Base-by-base conservation (phyloP, 495 filamentous ascomycete genomes). In the Bacidia rubella region DNA sequence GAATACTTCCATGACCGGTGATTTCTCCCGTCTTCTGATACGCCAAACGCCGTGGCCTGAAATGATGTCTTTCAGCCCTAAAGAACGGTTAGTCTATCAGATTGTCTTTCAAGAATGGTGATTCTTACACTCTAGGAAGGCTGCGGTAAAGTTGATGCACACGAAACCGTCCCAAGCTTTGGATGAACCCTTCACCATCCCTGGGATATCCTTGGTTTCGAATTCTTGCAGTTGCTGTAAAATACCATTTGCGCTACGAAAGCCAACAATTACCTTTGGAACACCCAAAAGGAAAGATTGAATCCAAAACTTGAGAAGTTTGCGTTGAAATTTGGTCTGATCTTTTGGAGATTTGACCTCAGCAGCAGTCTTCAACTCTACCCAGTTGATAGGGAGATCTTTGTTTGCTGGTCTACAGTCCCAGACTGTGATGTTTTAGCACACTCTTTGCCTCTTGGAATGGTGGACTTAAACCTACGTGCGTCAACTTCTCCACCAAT, bases 401-500 rank as follows among this genome's bases (percentile, higher is more conserved):
- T 74, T 75, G 26, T 76, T 68, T 0, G 60, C 65, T 0, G 88
- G 86, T 62, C 89, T 90, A 52, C 69, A 74, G 61, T 92, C 88
- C 87, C 88, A 90, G 17, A 94, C 85, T 86, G 53, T 1, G 49
- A 39, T 22, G 20, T 42, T 38, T 57, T 15, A 54, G 42, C 29
- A 39, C n/a, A 11, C 19, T 11, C 1, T 25, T n/a, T 25, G 11
- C 15, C 15, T 35, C 29, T 35, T 9, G 19, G 1, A 27, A 5
- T 23, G 5, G 38, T 21, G 20, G 12, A 47, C 20, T 47, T 22
- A 39, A 39, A 68, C 77, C 53, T 76, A 84, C 86, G 74, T 1
- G 86, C 87, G 68, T 99, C 92, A 10, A 99, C 90, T 65, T 99
- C 92, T 7, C 92, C 92, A n/a, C 88, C 92, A 2, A 98, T 69